Evolutionary conservation across 768 basidiomycete genomes (phyloP).

Genomic region (Rhodotorula taiwanensis): DNA sequence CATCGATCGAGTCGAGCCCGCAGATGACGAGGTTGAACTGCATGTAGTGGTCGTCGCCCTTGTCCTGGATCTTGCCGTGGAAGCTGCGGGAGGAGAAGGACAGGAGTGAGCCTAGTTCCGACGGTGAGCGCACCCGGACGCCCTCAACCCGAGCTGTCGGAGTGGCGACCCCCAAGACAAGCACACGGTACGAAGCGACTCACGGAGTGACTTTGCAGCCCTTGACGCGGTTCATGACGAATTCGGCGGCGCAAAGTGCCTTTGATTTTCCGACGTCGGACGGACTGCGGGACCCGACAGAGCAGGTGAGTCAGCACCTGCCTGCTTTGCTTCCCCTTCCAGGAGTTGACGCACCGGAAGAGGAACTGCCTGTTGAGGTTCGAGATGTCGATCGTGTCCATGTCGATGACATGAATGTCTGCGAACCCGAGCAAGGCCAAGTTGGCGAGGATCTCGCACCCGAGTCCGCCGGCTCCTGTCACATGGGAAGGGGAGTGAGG

Average conservation of each 20-base stretch:
- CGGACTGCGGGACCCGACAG: slow-evolving; percentile 49
- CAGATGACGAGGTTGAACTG: slow-evolving; percentile 96
- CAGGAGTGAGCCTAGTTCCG: neutral
- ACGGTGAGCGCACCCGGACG: neutral
- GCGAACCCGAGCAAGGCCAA: slow-evolving; percentile 93
- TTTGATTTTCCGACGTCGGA: slow-evolving; percentile 92
- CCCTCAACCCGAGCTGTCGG: too few species aligned
- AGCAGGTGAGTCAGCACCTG: neutral
- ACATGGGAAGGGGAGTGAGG: neutral
- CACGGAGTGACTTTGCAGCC: slow-evolving; percentile 96
- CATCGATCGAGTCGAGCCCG: slow-evolving; percentile 94
- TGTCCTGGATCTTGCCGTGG: slow-evolving; percentile 97
- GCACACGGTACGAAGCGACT: slow-evolving; percentile 46
- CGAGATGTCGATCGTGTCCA: slow-evolving; percentile 99
- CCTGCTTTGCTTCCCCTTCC: too few species aligned
- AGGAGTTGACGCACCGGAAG: slow-evolving; percentile 60
- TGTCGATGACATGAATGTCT: slow-evolving; percentile 98
- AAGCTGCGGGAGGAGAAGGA: slow-evolving; percentile 53
- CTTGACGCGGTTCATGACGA: slow-evolving; percentile 91
- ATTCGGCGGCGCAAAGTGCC: slow-evolving; percentile 87
- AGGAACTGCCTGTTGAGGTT: slow-evolving; percentile 97
- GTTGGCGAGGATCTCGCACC: slow-evolving; percentile 93
- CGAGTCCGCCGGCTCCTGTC: slow-evolving; percentile 84
- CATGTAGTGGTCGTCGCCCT: slow-evolving; percentile 86
- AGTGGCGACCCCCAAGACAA: too few species aligned